A percentile compares a stretch with the other conserved stretches of the same genome.
Conservation (phyloP, 306 rosid genomes). For the Rosa lucieae region DNA sequence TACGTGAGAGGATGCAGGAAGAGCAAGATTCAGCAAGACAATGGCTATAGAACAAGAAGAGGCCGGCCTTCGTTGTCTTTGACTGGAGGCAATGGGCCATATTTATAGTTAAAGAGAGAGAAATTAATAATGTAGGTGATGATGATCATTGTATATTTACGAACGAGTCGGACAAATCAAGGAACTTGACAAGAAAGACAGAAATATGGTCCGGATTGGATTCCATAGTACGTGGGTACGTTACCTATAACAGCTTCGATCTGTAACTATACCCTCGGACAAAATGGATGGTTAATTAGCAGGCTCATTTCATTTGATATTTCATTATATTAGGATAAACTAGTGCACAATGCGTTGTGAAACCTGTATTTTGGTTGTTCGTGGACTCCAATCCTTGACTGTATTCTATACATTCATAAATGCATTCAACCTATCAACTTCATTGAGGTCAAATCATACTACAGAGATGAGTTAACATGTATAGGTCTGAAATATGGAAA, state of each 20-base stretch:
- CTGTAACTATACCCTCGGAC: neutral
- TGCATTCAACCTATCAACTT: neutral
- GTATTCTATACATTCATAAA: neutral
- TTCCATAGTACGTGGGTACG: slow-evolving; percentile 13
- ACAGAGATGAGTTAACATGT: neutral
- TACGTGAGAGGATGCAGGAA: slow-evolving; percentile 8
- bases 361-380: slow-evolving; percentile 6
- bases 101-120: slow-evolving; percentile 12
- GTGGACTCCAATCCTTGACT: neutral
- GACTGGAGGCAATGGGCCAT: slow-evolving; percentile 21
- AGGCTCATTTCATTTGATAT: neutral
- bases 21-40: slow-evolving; percentile 26
- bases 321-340: neutral
- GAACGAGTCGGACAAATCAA: slow-evolving; percentile 24
- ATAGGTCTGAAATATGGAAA: neutral
- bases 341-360: neutral
- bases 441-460: neutral
- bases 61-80: slow-evolving; percentile 53
- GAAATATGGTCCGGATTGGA: slow-evolving; percentile 14
- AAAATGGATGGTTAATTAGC: neutral
- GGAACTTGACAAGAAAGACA: slow-evolving; percentile 15
- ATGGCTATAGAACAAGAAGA: slow-evolving; percentile 18
- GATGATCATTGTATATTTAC: neutral
- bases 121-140: neutral
- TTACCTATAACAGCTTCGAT: neutral